These are phyloP conservation scores for Collybia sp. DNA, from an alignment of 768 basidiomycete species.

Conservation along the genomic window DNA sequence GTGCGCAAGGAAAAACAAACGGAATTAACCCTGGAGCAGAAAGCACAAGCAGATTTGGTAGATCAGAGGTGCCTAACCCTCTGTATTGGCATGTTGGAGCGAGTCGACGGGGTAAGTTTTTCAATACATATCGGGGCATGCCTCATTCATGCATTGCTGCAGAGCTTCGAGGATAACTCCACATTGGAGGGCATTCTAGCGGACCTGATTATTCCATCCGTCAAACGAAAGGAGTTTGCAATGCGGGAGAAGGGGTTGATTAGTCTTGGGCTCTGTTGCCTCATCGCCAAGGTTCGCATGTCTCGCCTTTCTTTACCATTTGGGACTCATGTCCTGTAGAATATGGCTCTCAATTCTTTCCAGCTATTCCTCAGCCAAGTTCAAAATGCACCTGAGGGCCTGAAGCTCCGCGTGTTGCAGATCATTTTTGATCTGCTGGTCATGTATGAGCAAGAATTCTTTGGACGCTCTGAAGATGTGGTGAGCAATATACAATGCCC, in stretches of 20 bases:
- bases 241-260: slow-evolving; percentile 80
- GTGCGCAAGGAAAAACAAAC: slow-evolving; percentile 33
- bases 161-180: slow-evolving; percentile 75
- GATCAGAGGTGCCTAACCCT: slow-evolving; percentile 82
- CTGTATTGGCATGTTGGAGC: slow-evolving; percentile 85
- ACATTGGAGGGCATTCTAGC: slow-evolving; percentile 76
- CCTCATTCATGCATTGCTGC: slow-evolving; percentile 19
- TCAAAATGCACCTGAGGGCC: slow-evolving; percentile 66
- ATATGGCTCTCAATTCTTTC: slow-evolving; percentile 65
- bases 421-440: slow-evolving; percentile 88
- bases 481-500: slow-evolving; percentile 20
- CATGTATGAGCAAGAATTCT: slow-evolving; percentile 81
- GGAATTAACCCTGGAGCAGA: slow-evolving; percentile 63
- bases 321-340: slow-evolving; percentile 21
- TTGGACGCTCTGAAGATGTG: slow-evolving; percentile 43
- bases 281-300: slow-evolving; percentile 67
- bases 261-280: slow-evolving; percentile 77
- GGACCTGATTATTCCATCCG: slow-evolving; percentile 88
- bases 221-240: slow-evolving; percentile 80
- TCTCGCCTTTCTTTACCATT: background rate
- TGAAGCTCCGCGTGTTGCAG: slow-evolving; percentile 77
- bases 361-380: slow-evolving; percentile 84
- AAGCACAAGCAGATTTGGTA: slow-evolving; percentile 56
- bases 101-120: slow-evolving; percentile 77
- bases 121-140: slow-evolving; percentile 11